These are phyloP conservation scores for Platanus orientalis DNA, from an alignment of 164 flowering plant genomes.

Conservation along the genomic window DNA sequence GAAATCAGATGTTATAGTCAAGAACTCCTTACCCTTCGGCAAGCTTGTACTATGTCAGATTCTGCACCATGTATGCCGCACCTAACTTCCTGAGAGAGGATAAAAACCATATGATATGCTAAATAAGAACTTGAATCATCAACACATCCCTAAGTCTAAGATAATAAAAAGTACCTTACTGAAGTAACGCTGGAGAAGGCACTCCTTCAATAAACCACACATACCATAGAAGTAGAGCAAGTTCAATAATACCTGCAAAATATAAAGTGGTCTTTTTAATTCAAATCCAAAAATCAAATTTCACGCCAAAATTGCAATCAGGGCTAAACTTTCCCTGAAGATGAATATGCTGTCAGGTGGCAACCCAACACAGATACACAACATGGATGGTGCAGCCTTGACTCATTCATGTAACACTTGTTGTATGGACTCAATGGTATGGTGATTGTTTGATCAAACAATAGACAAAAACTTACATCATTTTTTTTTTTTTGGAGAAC, in stretches of 20 bases:
- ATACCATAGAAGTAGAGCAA: constrained; percentile 72
- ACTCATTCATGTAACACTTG: neutral
- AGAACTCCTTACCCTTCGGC: constrained; percentile 25
- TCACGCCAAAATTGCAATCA: neutral
- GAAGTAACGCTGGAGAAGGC: constrained; percentile 63
- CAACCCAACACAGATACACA: neutral
- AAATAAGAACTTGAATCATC: constrained; percentile 5
- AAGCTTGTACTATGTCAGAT: constrained; percentile 33
- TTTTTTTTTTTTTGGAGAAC: too few relatives aligned
- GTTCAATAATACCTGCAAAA: constrained; percentile 49
- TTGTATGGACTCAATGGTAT: neutral
- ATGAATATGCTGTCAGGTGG: neutral
- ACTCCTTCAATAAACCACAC: constrained; percentile 58
- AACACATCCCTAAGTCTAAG: neutral
- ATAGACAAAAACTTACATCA: too few relatives aligned
- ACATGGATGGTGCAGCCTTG: constrained; percentile 3
- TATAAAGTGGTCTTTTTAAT: neutral
- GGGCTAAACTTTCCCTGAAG: neutral
- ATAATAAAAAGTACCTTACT: constrained; percentile 48
- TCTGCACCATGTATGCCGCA: constrained; percentile 22
- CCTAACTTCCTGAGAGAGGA: constrained; percentile 28
- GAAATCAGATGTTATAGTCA: neutral
- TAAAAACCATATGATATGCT: neutral
- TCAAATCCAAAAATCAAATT: neutral
- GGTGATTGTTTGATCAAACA: neutral